phyloP scores from a whole-genome alignment of 1,284 basidiomycete genomes.

The Trichosporon sp. region DNA sequence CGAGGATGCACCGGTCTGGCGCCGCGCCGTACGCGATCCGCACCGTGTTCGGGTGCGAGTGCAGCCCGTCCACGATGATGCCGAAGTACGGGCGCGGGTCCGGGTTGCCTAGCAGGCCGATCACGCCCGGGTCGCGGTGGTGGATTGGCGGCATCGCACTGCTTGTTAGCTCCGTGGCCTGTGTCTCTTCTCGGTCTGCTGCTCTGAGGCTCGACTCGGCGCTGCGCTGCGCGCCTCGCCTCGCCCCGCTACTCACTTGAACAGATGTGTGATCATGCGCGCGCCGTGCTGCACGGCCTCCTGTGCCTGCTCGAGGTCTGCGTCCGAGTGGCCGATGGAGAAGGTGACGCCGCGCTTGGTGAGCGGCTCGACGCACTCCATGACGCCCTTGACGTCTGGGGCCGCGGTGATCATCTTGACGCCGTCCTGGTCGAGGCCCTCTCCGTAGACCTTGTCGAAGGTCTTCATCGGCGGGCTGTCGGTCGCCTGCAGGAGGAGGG shows the following conservation, averaged over 20 bases:
- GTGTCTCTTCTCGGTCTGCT: neutral
- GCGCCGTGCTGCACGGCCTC: constrained; percentile 53
- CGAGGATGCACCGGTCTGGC: constrained; percentile 76
- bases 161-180: neutral
- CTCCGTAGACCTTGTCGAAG: constrained; percentile 71
- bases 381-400: constrained; percentile 77
- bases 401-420: constrained; percentile 81
- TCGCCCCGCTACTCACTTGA: constrained; percentile 60
- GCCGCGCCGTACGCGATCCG: constrained; percentile 76
- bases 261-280: constrained; percentile 80
- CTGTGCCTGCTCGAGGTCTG: constrained; percentile 35
- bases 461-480: constrained; percentile 34
- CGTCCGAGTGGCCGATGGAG: constrained; percentile 73
- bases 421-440: constrained; percentile 53
- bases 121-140: constrained; percentile 57
- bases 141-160: constrained; percentile 41
- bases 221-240: no score
- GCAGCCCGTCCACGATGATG: constrained; percentile 84
- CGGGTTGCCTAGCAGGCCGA: constrained; percentile 78
- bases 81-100: constrained; percentile 77
- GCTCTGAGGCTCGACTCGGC: neutral
- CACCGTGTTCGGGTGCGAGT: constrained; percentile 84
- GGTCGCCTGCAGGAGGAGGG: constrained; percentile 61
- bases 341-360: constrained; percentile 66
- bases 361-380: constrained; percentile 62